These are phyloP conservation scores for Populus hybrid DNA, from an alignment of 441 rosid species.

Conservation along the genomic window DNA sequence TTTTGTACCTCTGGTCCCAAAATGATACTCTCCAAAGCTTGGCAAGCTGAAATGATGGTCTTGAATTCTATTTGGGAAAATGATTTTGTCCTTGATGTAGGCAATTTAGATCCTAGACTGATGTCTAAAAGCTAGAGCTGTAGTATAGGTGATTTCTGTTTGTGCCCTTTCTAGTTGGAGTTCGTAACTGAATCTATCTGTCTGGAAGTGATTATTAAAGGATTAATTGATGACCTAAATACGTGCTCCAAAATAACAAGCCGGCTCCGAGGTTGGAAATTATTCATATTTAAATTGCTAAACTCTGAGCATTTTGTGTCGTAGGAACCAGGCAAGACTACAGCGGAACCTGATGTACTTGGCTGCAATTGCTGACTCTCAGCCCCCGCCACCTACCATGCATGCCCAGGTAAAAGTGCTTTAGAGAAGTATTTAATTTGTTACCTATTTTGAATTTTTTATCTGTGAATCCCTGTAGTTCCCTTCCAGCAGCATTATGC, in stretches of 20 bases:
- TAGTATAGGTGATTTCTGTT: not conserved
- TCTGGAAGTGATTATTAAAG: not conserved
- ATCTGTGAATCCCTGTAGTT: constrained; percentile 37
- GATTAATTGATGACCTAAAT: not conserved
- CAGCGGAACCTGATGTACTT: constrained; percentile 96
- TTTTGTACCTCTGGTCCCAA: not conserved
- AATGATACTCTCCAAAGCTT: not conserved
- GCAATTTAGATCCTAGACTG: not conserved
- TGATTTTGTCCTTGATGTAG: not conserved
- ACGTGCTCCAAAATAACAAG: not conserved
- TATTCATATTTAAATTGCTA: not conserved
- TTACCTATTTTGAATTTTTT: constrained; percentile 7
- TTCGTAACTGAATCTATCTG: not conserved
- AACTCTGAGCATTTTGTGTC: constrained; percentile 12
- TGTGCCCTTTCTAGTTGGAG: not conserved
- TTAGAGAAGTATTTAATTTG: not conserved
- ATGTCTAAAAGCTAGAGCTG: not conserved
- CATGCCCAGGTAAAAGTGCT: constrained; percentile 67
- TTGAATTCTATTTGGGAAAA: not conserved
- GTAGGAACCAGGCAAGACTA: constrained; percentile 93
- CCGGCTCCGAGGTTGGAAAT: not conserved
- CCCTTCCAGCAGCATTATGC: constrained; percentile 61
- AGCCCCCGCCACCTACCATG: constrained; percentile 78
- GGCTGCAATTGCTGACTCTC: constrained; percentile 98
- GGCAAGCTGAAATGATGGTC: not conserved